phyloP scores from a whole-genome alignment of 2,329 filamentous ascomycete genomes.

The Aspergillus aculeatus region DNA sequence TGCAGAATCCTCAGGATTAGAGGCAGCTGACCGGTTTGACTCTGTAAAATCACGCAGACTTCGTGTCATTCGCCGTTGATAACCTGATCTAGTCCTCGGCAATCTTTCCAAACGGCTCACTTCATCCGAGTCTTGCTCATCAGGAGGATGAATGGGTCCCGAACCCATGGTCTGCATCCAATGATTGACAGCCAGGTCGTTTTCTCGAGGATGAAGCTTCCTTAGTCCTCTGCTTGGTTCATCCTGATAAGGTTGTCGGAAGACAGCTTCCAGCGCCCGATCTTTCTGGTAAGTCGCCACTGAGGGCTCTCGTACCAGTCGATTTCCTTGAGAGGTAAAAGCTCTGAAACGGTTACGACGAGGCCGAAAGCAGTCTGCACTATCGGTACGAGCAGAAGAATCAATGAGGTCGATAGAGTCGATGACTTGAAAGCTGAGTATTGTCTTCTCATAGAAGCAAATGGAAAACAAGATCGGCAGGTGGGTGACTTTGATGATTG shows the following conservation, averaged over 20 bases:
- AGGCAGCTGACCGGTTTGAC: slow-evolving; percentile 54
- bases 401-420: slow-evolving; percentile 87
- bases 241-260: slow-evolving; percentile 67
- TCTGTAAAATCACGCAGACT: slow-evolving; percentile 50
- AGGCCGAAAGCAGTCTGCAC: slow-evolving; percentile 56
- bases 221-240: slow-evolving; percentile 60
- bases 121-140: slow-evolving; percentile 60
- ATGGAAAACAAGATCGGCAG: slow-evolving; percentile 84
- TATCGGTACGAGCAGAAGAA: slow-evolving; percentile 55
- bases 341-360: slow-evolving; percentile 60
- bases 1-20: slow-evolving; percentile 55
- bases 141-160: slow-evolving; percentile 56
- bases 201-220: slow-evolving; percentile 65
- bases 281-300: slow-evolving; percentile 88
- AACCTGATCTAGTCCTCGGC: slow-evolving; percentile 52
- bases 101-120: slow-evolving; percentile 58
- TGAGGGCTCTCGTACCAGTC: slow-evolving; percentile 76
- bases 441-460: slow-evolving; percentile 79
- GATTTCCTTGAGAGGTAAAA: slow-evolving; percentile 66
- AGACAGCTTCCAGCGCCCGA: slow-evolving; percentile 85
- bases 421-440: slow-evolving; percentile 73
- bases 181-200: slow-evolving; percentile 76
- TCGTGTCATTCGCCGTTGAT: slow-evolving; percentile 33
- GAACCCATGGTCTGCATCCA: slow-evolving; percentile 77
- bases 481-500: slow-evolving; percentile 86